Percentiles rank a stretch among this genome's conserved stretches.
These are phyloP conservation scores for Madurella fahalii DNA, from an alignment of 2,329 filamentous ascomycete species.

Conservation along the genomic window DNA sequence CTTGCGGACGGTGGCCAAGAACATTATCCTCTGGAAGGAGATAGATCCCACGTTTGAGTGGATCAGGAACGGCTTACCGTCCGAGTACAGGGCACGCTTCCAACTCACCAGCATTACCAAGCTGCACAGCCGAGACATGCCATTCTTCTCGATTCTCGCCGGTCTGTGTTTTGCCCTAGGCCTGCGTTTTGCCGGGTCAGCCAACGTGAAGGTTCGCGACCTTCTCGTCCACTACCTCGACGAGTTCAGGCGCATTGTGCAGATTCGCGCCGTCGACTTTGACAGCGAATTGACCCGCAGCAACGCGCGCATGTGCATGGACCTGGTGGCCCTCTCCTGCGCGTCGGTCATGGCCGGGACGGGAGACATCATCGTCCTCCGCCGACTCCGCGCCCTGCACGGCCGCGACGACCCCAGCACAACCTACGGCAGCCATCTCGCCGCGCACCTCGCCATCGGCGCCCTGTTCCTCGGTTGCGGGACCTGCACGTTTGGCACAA, in stretches of 20 bases:
- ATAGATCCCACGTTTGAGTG: slow-evolving; percentile 71
- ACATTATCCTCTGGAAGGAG: slow-evolving; percentile 87
- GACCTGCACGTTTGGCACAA: slow-evolving; percentile 86
- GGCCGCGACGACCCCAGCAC: slow-evolving; percentile 79
- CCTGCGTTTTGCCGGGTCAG: slow-evolving; percentile 70
- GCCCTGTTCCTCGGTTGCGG: slow-evolving; percentile 88
- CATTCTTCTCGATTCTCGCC: slow-evolving; percentile 87
- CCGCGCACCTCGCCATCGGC: slow-evolving; percentile 86
- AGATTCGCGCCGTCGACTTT: slow-evolving; percentile 58
- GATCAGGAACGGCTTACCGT: slow-evolving; percentile 70
- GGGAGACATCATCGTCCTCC: slow-evolving; percentile 80
- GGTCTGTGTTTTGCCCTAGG: slow-evolving; percentile 81
- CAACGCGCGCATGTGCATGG: slow-evolving; percentile 86
- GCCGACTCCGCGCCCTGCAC: slow-evolving; percentile 81
- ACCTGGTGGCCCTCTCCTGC: slow-evolving; percentile 74
- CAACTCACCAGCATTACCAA: slow-evolving; percentile 55
- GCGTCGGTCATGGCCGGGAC: slow-evolving; percentile 95
- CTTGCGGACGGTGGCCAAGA: slow-evolving; percentile 80
- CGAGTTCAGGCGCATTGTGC: slow-evolving; percentile 74
- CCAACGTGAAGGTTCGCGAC: slow-evolving; percentile 67
- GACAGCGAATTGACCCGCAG: slow-evolving; percentile 80
- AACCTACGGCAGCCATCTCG: slow-evolving; percentile 90
- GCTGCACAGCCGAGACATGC: slow-evolving; percentile 77
- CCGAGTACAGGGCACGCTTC: slow-evolving; percentile 60
- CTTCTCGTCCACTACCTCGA: slow-evolving; percentile 81